Base-by-base conservation (phyloP, 202 grass and related monocot genomes). In the Panicum hallii region DNA sequence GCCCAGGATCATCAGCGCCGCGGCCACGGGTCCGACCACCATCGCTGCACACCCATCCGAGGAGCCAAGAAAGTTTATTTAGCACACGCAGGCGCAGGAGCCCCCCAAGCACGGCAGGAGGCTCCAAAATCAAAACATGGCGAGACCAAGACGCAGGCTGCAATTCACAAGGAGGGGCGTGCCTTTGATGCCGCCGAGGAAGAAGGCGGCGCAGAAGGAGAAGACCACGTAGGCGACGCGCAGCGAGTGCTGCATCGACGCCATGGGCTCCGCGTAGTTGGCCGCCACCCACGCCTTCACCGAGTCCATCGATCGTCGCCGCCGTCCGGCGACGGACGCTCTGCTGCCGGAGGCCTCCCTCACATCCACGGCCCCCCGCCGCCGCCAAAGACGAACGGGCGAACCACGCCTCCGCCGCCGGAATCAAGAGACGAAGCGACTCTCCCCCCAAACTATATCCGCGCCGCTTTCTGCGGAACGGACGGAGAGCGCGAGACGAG, bases 171-270 rank as follows among this genome's bases (percentile, higher is more conserved):
- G 42, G 48, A 65, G 11, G 57, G 52, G 48, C 57, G 55, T 78
- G 84, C 95, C 95, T 97, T 97, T 97, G 77, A 93, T 79, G 68
- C 77, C 92, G 17, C 95, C 95, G 90, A 95, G 85, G 87, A 97
- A 94, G 70, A 97, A 86, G 81, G 95, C 95, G 84, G 89, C 84
- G 86, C 89, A 91, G 78, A 97, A 97, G 87, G 91, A 82, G 82
- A 97, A 88, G 70, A 93, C 82, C 7, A 97, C 92, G 75, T 95
- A 94, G 13, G 90, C 84, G 63, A 90, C 63, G 34, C 85, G 83
- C 67, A 93, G 74, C 74, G 85, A 82, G 47, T 79, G 53, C 63
- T 92, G 74, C 77, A 93, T 45, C 48, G 87, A 84, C 64, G 80
- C 49, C 71, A 90, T 78, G 53, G 87, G 68, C 74, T 91, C 84